A percentile compares a stretch with the other conserved stretches of the same genome.
phyloP scores from a whole-genome alignment of 2,329 filamentous ascomycete genomes.

The Claviceps pusilla region DNA sequence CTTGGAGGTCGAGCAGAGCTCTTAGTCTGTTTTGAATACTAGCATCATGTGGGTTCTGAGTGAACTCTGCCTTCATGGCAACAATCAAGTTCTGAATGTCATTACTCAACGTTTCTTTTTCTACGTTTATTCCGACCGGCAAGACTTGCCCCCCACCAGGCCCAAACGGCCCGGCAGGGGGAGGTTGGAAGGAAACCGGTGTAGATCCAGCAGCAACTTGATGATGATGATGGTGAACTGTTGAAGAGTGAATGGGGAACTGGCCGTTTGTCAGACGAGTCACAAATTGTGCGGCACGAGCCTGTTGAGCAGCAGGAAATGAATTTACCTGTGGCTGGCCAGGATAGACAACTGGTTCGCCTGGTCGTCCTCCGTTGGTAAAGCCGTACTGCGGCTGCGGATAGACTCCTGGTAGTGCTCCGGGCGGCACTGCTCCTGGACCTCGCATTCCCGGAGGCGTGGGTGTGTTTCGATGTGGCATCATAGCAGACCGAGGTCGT shows the following conservation, averaged over 20 bases:
- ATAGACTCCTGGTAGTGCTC: slow-evolving; percentile 11
- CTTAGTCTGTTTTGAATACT: slow-evolving; percentile 66
- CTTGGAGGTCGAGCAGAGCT: slow-evolving; percentile 71
- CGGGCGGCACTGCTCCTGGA: slow-evolving; percentile 9
- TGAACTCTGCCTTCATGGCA: slow-evolving; percentile 58
- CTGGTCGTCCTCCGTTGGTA: slow-evolving; percentile 17
- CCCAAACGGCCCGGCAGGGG: slow-evolving; percentile 24
- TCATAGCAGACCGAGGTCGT: slow-evolving; percentile 31
- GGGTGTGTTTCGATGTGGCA: slow-evolving; percentile 55
- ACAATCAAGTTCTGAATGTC: slow-evolving; percentile 70
- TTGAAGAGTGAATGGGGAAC: slow-evolving; percentile 25
- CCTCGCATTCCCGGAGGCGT: slow-evolving; percentile 47
- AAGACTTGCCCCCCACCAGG: slow-evolving; percentile 13
- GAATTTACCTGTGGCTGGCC: slow-evolving; percentile 17
- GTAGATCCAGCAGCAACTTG: slow-evolving; percentile 21
- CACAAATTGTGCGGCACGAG: background rate
- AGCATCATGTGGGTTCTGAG: slow-evolving; percentile 59
- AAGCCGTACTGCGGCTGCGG: slow-evolving; percentile 15
- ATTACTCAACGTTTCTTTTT: slow-evolving; percentile 61
- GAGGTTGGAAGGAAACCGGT: slow-evolving; percentile 27
- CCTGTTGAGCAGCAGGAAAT: background rate
- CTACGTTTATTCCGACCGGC: slow-evolving; percentile 44
- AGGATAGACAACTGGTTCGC: slow-evolving; percentile 9
- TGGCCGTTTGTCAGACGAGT: slow-evolving; percentile 1
- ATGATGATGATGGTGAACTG: slow-evolving; percentile 10